These are phyloP conservation scores for Massariosphaeria phaeospora DNA, from an alignment of 495 filamentous ascomycete species.

Conservation along the genomic window DNA sequence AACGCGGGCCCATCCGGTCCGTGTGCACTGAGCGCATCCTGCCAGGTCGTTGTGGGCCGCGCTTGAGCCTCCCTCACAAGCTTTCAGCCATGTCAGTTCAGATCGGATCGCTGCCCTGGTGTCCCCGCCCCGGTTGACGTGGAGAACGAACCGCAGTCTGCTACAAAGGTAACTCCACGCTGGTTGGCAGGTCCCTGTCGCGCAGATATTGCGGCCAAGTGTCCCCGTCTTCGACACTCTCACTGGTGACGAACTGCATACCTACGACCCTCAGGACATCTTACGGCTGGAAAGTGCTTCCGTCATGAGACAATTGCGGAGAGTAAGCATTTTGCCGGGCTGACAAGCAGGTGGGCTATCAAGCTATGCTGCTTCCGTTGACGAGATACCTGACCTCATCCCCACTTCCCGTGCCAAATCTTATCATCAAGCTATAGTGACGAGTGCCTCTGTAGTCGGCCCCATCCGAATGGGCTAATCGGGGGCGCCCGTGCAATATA, in stretches of 20 bases:
- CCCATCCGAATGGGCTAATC: neutral
- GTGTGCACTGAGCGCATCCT: slow-evolving; percentile 7
- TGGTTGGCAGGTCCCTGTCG: too few relatives aligned
- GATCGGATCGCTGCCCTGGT: slow-evolving; percentile 2
- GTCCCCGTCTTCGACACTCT: too few relatives aligned
- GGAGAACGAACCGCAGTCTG: slow-evolving; percentile 6
- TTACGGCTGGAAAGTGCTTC: too few relatives aligned
- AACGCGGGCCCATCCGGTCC: neutral
- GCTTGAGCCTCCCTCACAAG: slow-evolving; percentile 25
- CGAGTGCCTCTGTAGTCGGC: neutral
- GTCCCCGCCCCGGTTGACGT: slow-evolving; percentile 8
- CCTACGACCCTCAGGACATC: too few relatives aligned
- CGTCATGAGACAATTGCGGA: too few relatives aligned
- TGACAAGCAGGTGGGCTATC: too few relatives aligned
- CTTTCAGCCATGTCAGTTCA: slow-evolving; percentile 5
- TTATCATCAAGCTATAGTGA: neutral
- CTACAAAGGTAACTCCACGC: neutral
- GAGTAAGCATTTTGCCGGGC: too few relatives aligned
- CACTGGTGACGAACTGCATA: too few relatives aligned
- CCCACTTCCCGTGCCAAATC: neutral
- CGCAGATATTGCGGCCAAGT: too few relatives aligned
- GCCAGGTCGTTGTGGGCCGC: slow-evolving; percentile 1
- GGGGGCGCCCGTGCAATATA: neutral
- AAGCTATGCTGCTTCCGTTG: too few relatives aligned
- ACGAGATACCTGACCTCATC: too few relatives aligned